phyloP scores from a whole-genome alignment of 2,329 filamentous ascomycete genomes.

The Hymenoscyphus salicellus region DNA sequence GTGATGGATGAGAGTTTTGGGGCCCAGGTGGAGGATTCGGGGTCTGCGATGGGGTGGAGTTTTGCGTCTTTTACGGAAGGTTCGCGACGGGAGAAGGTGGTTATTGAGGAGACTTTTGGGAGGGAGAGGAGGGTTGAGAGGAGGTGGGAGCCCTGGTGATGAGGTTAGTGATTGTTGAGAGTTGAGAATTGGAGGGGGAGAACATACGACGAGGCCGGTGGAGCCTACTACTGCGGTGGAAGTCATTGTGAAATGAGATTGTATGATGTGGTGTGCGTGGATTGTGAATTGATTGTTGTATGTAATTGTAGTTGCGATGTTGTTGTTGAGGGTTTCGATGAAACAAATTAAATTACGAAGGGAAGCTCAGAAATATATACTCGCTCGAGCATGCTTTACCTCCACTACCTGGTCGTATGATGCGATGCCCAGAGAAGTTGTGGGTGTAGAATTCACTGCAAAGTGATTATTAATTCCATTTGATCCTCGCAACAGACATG shows the following conservation, averaged over 20 bases:
- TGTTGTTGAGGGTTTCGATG: neutral
- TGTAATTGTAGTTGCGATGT: neutral
- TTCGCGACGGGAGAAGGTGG: conserved; percentile 61
- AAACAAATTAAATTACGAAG: neutral
- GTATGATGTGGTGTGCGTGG: neutral
- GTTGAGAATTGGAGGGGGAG: neutral
- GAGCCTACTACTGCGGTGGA: conserved; percentile 44
- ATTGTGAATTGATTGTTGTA: neutral
- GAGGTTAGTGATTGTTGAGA: conserved; percentile 8
- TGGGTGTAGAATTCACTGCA: neutral
- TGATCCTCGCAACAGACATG: neutral
- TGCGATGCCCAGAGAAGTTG: neutral
- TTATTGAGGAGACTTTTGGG: conserved; percentile 51
- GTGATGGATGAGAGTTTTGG: conserved; percentile 53
- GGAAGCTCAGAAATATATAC: neutral
- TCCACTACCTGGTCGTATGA: neutral
- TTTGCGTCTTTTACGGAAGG: conserved; percentile 53
- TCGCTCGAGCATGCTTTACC: neutral
- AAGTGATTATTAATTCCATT: neutral
- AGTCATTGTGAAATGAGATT: conserved; percentile 37
- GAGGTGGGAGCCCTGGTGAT: conserved; percentile 63
- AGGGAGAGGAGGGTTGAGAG: conserved; percentile 61
- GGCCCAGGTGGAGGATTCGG: conserved; percentile 69
- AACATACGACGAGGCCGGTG: conserved; percentile 49
- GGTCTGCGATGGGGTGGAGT: conserved; percentile 62